Base-by-base conservation (phyloP, 768 basidiomycete genomes). In the Lactarius sanguifluus region DNA sequence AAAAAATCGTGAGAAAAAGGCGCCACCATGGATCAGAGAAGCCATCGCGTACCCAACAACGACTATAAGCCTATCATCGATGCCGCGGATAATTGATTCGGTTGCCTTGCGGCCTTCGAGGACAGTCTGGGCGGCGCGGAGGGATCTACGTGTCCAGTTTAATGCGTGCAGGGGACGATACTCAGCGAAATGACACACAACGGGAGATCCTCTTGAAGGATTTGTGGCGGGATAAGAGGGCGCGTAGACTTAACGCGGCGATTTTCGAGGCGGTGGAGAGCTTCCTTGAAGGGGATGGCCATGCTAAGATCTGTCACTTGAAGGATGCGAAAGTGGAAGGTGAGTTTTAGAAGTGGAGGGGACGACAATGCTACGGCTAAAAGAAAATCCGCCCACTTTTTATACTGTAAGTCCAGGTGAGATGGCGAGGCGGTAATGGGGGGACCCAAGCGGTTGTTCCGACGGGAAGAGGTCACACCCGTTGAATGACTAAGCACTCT, bases 181-280 rank as follows among this genome's bases (percentile, higher is more conserved):
- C 1, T 13, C 20, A 3, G n/a, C 15, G 55, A 30, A 18, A 57
- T 36, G 36, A 79, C 86, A 60, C 78, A 92, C 91, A 94, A 78
- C 52, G 92, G 92, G n/a, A 92, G 83, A 76, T 98, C 95, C 76
- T 98, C 95, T 71, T 91, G 90, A 1, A 98, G 83, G 67, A 98
- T 96, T 74, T 96, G 94, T 25, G 95, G 95, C 59, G 95, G 95
- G 64, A 98, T 95, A 64, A 98, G 79, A 34, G 95, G 95, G 50
- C 94, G 82, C 20, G 90, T 94, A 18, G 85, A 88, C 75, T 86
- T 94, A 62, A 98, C 94, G 55, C 95, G 82, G 67, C 87, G 82
- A 73, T 98, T 96, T 73, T 95, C 93, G 45, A 97, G 87, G 62
- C 89, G 86, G 67, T 84, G 75, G 60, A 92, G 84, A 52, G 91